Evolutionary conservation across 257 asterid species (phyloP).

Genomic region (Lycium barbarum): DNA sequence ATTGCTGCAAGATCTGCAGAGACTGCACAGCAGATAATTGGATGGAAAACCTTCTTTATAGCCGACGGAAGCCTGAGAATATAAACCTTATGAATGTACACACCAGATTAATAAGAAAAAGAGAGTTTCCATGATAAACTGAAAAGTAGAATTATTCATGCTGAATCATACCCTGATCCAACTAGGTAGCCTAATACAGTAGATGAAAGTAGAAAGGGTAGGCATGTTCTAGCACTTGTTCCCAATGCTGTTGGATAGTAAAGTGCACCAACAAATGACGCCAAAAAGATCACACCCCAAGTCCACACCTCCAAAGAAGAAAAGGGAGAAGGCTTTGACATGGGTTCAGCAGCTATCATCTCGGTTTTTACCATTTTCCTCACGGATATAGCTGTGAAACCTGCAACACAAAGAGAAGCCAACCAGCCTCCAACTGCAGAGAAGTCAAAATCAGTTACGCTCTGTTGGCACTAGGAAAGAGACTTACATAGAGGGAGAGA

Average conservation of each 20-base stretch:
- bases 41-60: conserved; percentile 83
- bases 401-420: conserved; percentile 90
- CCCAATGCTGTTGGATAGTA: conserved; percentile 79
- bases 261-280: conserved; percentile 70
- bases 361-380: conserved; percentile 88
- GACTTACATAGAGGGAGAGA: neutral
- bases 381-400: conserved; percentile 86
- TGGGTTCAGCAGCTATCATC: conserved; percentile 88
- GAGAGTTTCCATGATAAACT: neutral
- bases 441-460: conserved; percentile 13
- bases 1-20: conserved; percentile 90
- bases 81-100: conserved; percentile 33
- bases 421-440: conserved; percentile 90
- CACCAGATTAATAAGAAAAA: neutral
- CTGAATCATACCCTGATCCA: conserved; percentile 75
- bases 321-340: conserved; percentile 91
- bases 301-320: conserved; percentile 75
- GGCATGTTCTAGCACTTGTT: conserved; percentile 85
- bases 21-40: conserved; percentile 84
- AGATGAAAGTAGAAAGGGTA: conserved; percentile 91
- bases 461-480: neutral
- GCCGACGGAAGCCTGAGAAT: conserved; percentile 73
- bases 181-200: conserved; percentile 86
- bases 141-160: conserved; percentile 15
- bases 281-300: conserved; percentile 71